Evolutionary conservation across 352 stramenopile genomes (phyloP).

Genomic region (Phytophthora boehmeriae): DNA sequence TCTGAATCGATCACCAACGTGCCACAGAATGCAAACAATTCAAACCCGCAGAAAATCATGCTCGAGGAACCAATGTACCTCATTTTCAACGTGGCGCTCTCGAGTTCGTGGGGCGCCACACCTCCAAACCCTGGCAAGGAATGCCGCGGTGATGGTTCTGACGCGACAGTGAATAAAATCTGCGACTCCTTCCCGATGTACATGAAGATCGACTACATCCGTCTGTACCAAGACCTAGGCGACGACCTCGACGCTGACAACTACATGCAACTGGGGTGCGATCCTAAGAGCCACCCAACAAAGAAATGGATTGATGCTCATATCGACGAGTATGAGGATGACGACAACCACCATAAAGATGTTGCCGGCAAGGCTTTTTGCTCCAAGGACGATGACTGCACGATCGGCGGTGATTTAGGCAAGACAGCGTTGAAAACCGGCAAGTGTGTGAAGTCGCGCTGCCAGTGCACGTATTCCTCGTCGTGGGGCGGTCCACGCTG

Average conservation of each 20-base stretch:
- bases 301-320: slow-evolving; percentile 64
- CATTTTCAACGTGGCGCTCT: slow-evolving; percentile 94
- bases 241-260: slow-evolving; percentile 39
- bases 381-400: slow-evolving; percentile 52
- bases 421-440: slow-evolving; percentile 37
- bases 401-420: slow-evolving; percentile 33
- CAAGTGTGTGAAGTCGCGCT: slow-evolving; percentile 51
- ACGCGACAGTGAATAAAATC: slow-evolving; percentile 49
- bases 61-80: slow-evolving; percentile 93
- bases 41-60: slow-evolving; percentile 70
- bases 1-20: slow-evolving; percentile 44
- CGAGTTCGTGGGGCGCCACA: slow-evolving; percentile 61
- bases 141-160: slow-evolving; percentile 33
- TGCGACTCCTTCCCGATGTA: slow-evolving; percentile 56
- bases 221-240: slow-evolving; percentile 74
- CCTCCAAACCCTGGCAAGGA: slow-evolving; percentile 26
- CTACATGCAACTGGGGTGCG: slow-evolving; percentile 59
- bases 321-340: slow-evolving; percentile 61
- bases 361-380: slow-evolving; percentile 57
- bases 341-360: slow-evolving; percentile 43
- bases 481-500: slow-evolving; percentile 58
- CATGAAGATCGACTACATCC: slow-evolving; percentile 62
- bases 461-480: slow-evolving; percentile 36
- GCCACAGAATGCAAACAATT: slow-evolving; percentile 46
- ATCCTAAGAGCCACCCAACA: slow-evolving; percentile 54